Conservation (phyloP, 2,329 filamentous ascomycete genomes). For the Talaromyces islandicus region DNA sequence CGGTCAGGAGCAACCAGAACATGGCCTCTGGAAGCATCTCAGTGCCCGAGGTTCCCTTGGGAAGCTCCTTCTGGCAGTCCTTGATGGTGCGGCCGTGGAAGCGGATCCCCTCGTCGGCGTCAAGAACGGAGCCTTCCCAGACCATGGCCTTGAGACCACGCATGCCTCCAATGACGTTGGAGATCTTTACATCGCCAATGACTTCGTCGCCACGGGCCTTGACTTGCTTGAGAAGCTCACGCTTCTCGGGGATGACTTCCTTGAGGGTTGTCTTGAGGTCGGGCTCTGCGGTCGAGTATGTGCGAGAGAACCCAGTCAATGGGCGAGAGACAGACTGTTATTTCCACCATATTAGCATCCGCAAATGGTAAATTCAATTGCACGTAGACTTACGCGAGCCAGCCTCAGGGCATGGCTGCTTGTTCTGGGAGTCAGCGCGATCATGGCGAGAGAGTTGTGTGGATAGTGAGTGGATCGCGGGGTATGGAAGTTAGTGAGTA, state of each 20-base stretch:
- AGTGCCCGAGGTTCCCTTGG: slow-evolving; percentile 81
- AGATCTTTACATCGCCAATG: slow-evolving; percentile 87
- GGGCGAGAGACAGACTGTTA: slow-evolving; percentile 12
- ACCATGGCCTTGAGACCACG: slow-evolving; percentile 96
- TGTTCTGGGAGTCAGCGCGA: slow-evolving; percentile 32
- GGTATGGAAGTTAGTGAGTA: background rate
- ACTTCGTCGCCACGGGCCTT: slow-evolving; percentile 77
- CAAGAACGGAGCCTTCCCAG: slow-evolving; percentile 96
- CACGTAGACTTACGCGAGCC: slow-evolving; percentile 25
- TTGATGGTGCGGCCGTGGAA: slow-evolving; percentile 98
- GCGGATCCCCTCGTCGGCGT: slow-evolving; percentile 93
- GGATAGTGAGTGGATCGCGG: slow-evolving; percentile 7
- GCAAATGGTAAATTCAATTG: background rate
- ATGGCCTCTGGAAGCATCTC: slow-evolving; percentile 99
- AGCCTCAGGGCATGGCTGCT: slow-evolving; percentile 32
- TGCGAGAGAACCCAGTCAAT: slow-evolving; percentile 17
- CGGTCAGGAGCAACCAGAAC: slow-evolving; percentile 98
- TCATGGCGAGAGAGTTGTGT: slow-evolving; percentile 12
- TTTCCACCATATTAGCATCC: background rate
- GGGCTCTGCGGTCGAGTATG: slow-evolving; percentile 64
- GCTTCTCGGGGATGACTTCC: slow-evolving; percentile 81
- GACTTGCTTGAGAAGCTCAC: slow-evolving; percentile 88
- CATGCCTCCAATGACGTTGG: slow-evolving; percentile 94
- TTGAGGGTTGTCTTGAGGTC: slow-evolving; percentile 84
- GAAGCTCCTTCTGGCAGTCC: slow-evolving; percentile 88